Base-by-base conservation (phyloP, 345 rosid genomes). In the Kandelia obovata region DNA sequence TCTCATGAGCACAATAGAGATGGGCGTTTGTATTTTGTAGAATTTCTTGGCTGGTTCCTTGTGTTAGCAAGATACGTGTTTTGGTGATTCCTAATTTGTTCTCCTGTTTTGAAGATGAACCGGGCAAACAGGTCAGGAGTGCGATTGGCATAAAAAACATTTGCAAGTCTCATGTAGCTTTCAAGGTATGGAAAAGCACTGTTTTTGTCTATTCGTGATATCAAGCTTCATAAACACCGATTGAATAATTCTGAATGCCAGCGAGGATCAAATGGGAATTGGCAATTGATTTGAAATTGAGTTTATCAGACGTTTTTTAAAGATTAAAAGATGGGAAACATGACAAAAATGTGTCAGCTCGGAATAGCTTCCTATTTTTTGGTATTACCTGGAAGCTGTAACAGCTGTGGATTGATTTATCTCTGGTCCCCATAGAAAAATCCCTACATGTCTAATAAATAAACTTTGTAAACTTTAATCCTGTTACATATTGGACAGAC, bases 71-170 rank as follows among this genome's bases (percentile, higher is more conserved):
- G 28, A 53, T 66, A 34, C 52, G 9, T 21, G 58, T 26, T 53
- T 53, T 56, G n/a, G 53, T 46, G 28, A 34, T n/a, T n/a, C 35
- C 37, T 69, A 57, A 64, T 64, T 63, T 52, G 60, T 60, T 71
- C 52, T 64, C 11, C 58, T 60, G 27, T 53, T 52, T 35, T 39
- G 77, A 26, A 77, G 80, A 77, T 77, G 80, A 77, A 64, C 77
- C 80, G 1, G 80, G 80, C 20, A 77, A 77, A 65, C 80, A 72
- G 67, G 80, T 68, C 43, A 77, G 70, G 68, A 77, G 77, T 21
- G 77, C 80, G 30, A 77, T 77, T 68, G 77, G 77, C 63, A 77
- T 77, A 32, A 77, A 77, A 32, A 77, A 77, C 60, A 72, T 64
- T 53, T 58, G 73, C 66, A 77, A 77, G 65, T 77, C 77, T 64